phyloP scores from a whole-genome alignment of 805 yeast genomes.

The Nakazawaea siamensis region DNA sequence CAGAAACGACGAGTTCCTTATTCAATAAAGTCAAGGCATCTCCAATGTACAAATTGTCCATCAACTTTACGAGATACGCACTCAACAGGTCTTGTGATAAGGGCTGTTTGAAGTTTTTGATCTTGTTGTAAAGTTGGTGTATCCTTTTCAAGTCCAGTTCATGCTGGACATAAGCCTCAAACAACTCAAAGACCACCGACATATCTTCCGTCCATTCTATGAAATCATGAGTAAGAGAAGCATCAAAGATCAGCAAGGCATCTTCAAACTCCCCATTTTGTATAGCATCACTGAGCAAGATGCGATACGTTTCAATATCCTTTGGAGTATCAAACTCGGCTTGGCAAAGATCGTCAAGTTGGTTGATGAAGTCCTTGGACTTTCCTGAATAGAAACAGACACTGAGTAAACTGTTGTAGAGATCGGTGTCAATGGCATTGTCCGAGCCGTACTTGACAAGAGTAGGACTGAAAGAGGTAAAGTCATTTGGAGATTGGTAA shows the following conservation, averaged over 20 bases:
- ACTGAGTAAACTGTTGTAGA: slow-evolving; percentile 19
- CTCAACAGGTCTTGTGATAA: slow-evolving; percentile 30
- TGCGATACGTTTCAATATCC: slow-evolving; percentile 27
- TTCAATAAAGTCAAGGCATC: slow-evolving; percentile 34
- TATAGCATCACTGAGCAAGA: slow-evolving; percentile 26
- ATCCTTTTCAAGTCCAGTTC: slow-evolving; percentile 12
- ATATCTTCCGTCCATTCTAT: slow-evolving; percentile 34
- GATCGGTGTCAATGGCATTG: slow-evolving; percentile 12
- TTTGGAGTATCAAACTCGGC: slow-evolving; percentile 21
- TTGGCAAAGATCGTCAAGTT: slow-evolving; percentile 21
- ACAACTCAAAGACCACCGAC: slow-evolving; percentile 18
- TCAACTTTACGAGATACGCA: slow-evolving; percentile 27
- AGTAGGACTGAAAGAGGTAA: no score
- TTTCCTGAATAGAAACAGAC: slow-evolving; percentile 21
- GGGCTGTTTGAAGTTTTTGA: slow-evolving; percentile 29
- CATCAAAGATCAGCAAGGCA: slow-evolving; percentile 26
- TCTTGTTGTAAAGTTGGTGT: slow-evolving; percentile 28
- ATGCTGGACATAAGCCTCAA: slow-evolving; percentile 14
- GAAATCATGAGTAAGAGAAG: slow-evolving; percentile 26
- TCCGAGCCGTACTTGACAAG: neutral
- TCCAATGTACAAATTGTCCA: slow-evolving; percentile 25
- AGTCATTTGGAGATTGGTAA: neutral
- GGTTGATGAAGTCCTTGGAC: slow-evolving; percentile 17
- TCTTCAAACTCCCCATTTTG: slow-evolving; percentile 22
- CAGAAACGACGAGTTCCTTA: slow-evolving; percentile 26